phyloP scores from a whole-genome alignment of 768 basidiomycete species.

The Lepiota subincarnata region DNA sequence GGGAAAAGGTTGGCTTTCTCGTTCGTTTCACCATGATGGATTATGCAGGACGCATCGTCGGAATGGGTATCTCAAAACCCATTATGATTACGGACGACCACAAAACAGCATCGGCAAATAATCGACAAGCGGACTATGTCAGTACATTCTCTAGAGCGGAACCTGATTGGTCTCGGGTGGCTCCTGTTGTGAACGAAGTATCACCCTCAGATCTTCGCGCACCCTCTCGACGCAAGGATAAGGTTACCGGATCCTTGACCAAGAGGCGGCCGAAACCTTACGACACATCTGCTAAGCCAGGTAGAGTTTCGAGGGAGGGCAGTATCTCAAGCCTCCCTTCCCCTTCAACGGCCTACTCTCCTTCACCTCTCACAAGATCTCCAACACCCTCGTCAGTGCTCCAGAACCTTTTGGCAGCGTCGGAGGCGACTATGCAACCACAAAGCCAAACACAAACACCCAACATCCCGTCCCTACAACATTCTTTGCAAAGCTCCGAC shows the following conservation, averaged over 20 bases:
- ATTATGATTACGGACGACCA: slow-evolving; percentile 99
- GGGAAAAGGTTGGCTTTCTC: slow-evolving; percentile 93
- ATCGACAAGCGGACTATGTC: slow-evolving; percentile 28
- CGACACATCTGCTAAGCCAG: slow-evolving; percentile 46
- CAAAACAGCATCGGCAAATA: slow-evolving; percentile 60
- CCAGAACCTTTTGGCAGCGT: slow-evolving; percentile 27
- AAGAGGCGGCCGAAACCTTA: slow-evolving; percentile 74
- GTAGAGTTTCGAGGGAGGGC: slow-evolving; percentile 44
- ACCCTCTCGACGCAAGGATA: slow-evolving; percentile 48
- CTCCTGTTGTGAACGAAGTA: slow-evolving; percentile 20
- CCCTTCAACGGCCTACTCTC: slow-evolving; percentile 40
- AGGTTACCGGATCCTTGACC: slow-evolving; percentile 20
- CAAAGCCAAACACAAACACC: slow-evolving; percentile 14
- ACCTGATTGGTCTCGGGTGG: slow-evolving; percentile 47
- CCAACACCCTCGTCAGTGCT: slow-evolving; percentile 37
- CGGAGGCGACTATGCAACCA: slow-evolving; percentile 18
- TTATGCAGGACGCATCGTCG: slow-evolving; percentile 72
- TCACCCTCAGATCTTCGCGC: slow-evolving; percentile 31
- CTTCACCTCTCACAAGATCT: slow-evolving; percentile 40
- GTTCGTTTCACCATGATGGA: slow-evolving; percentile 87
- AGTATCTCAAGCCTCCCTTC: slow-evolving; percentile 51
- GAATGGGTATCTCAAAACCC: slow-evolving; percentile 76
- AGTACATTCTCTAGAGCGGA: slow-evolving; percentile 32
- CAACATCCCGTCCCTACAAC: slow-evolving; percentile 29
- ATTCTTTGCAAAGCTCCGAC: slow-evolving; percentile 38